Percentiles rank a stretch among this genome's conserved stretches.
Evolutionary conservation across 1,284 basidiomycete species (phyloP).

Genomic region (Puccinia horiana): DNA sequence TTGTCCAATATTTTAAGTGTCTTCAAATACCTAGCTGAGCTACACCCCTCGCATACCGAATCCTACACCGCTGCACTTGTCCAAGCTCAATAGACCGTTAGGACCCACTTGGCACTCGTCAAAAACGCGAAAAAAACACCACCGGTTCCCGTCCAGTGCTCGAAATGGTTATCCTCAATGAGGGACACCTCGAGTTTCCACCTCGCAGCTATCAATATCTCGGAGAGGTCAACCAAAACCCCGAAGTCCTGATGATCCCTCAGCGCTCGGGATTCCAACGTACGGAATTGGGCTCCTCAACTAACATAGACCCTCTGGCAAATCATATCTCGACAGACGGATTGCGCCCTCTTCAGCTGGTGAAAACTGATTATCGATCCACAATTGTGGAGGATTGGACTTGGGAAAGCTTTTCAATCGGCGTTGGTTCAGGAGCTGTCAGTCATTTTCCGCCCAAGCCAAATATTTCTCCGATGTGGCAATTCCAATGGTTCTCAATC

Average conservation of each 20-base stretch:
- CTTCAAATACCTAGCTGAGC: too few species aligned
- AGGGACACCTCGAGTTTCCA: slow-evolving; percentile 19
- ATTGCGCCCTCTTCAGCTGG: slow-evolving; percentile 9
- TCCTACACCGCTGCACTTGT: too few species aligned
- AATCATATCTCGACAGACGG: neutral
- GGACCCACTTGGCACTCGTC: too few species aligned
- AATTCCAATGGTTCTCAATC: neutral
- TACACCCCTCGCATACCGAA: too few species aligned
- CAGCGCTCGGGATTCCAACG: slow-evolving; percentile 3
- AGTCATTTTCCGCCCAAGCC: neutral
- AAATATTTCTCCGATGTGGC: neutral
- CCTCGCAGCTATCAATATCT: slow-evolving; percentile 6
- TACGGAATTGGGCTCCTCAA: neutral
- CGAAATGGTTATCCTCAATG: slow-evolving; percentile 13
- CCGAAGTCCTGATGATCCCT: neutral
- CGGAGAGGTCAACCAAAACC: neutral
- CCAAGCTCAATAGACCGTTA: too few species aligned
- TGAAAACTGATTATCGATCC: slow-evolving; percentile 5
- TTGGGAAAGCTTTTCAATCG: slow-evolving; percentile 29
- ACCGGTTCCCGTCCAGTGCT: neutral
- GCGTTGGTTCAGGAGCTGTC: slow-evolving; percentile 28
- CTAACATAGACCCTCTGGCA: neutral
- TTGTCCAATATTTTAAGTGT: too few species aligned
- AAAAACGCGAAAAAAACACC: neutral
- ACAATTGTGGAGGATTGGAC: slow-evolving; percentile 29